Percentiles rank a stretch among this genome's conserved stretches.
phyloP scores from a whole-genome alignment of 345 rosid genomes.

The Moringa oleifera region DNA sequence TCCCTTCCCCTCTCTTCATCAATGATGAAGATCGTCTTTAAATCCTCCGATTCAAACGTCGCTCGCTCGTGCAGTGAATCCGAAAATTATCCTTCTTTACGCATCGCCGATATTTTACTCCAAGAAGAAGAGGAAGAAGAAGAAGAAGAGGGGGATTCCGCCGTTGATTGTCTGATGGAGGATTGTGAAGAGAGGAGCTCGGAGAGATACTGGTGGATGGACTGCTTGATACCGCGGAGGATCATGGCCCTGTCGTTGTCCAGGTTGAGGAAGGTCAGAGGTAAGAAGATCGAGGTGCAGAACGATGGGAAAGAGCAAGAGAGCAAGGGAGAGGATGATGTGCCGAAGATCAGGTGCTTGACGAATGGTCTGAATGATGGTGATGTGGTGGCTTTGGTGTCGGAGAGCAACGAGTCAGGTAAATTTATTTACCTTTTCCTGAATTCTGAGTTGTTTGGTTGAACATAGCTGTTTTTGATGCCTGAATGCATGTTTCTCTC shows the following conservation, averaged over 20 bases:
- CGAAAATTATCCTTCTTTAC: neutral
- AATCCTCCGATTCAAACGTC: conserved; percentile 7
- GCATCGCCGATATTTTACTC: neutral
- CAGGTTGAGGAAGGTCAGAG: conserved; percentile 8
- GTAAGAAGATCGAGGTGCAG: conserved; percentile 2
- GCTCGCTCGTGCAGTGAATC: conserved; percentile 1
- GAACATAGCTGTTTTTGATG: neutral
- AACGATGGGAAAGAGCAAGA: neutral
- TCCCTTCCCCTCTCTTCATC: conserved; percentile 4
- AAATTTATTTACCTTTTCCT: neutral
- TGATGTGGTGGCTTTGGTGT: no score
- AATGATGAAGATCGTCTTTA: conserved; percentile 8
- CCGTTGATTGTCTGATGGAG: conserved; percentile 15
- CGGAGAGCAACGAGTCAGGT: neutral
- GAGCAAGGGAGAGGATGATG: conserved; percentile 1
- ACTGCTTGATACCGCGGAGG: conserved; percentile 15
- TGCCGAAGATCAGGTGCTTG: neutral
- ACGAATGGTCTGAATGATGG: neutral
- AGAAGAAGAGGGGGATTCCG: neutral
- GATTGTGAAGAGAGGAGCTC: conserved; percentile 11
- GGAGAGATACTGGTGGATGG: conserved; percentile 22
- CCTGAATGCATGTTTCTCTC: conserved; percentile 2
- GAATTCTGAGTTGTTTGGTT: neutral
- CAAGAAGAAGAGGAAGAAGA: no score
- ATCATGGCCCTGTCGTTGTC: conserved; percentile 18